phyloP scores from a whole-genome alignment of 331 rosid genomes.

The Acacia concinna region DNA sequence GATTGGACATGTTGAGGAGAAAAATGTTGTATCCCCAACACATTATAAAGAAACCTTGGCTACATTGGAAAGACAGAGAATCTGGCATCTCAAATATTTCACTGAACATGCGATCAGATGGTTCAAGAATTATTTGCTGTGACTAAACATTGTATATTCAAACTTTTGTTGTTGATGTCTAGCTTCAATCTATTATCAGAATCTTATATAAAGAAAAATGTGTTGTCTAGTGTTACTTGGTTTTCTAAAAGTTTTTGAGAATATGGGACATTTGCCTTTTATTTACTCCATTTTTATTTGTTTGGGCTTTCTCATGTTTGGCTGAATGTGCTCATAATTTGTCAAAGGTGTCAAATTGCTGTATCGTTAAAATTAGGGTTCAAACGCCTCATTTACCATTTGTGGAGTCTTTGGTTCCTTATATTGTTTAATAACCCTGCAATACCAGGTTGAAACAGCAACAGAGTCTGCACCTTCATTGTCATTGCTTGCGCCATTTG shows the following conservation, averaged over 20 bases:
- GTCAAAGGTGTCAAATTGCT: neutral
- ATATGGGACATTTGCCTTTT: neutral
- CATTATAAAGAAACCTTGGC: neutral
- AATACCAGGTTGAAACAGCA: slow-evolving; percentile 81
- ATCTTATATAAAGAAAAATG: neutral
- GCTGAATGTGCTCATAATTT: neutral
- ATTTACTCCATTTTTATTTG: neutral
- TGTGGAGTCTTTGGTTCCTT: neutral
- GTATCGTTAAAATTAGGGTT: neutral
- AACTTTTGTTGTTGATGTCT: neutral
- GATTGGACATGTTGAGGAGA: neutral
- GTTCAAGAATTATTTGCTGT: neutral
- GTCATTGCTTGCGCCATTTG: slow-evolving; percentile 86
- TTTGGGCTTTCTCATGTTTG: neutral
- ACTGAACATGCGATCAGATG: neutral
- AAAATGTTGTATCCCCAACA: neutral
- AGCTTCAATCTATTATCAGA: neutral
- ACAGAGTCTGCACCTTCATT: slow-evolving; percentile 75
- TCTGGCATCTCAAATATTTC: neutral
- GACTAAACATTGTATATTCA: neutral
- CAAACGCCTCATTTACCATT: neutral
- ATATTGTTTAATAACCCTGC: slow-evolving; percentile 19
- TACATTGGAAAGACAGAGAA: neutral
- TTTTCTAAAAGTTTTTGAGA: neutral
- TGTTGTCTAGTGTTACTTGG: neutral